Percentiles rank a stretch among this genome's conserved stretches.
Evolutionary conservation across 1,284 basidiomycete species (phyloP).

Genomic region (Lignosus rhinocerotis): DNA sequence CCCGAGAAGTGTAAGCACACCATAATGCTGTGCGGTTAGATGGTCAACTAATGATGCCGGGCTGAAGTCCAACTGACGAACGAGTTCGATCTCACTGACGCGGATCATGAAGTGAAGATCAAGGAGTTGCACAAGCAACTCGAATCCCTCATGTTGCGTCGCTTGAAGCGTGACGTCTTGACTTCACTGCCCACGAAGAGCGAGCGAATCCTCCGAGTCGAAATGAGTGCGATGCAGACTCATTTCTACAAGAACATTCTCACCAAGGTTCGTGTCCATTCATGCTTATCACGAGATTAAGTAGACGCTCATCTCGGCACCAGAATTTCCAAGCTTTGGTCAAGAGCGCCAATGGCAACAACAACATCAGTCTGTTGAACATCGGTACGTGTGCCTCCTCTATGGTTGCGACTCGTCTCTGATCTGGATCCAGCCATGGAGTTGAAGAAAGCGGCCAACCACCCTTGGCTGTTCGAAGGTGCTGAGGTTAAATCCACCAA

Average conservation of each 20-base stretch:
- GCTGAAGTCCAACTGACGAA: constrained; percentile 61
- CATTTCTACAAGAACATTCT: constrained; percentile 99
- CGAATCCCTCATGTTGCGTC: constrained; percentile 92
- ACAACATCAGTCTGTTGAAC: constrained; percentile 91
- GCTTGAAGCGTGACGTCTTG: constrained; percentile 97
- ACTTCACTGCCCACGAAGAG: constrained; percentile 97
- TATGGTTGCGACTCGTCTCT: constrained; percentile 1
- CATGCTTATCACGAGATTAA: neutral
- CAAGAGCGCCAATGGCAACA: constrained; percentile 82
- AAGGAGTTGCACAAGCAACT: constrained; percentile 93
- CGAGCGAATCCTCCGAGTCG: constrained; percentile 95
- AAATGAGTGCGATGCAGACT: constrained; percentile 97
- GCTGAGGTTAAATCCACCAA: constrained; percentile 81
- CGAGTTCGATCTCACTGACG: constrained; percentile 94
- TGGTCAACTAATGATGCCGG: constrained; percentile 8
- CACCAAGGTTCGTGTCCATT: constrained; percentile 67
- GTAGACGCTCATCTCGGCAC: constrained; percentile 9
- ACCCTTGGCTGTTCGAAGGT: constrained; percentile 97
- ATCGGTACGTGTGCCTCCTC: constrained; percentile 58
- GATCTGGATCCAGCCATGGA: constrained; percentile 72
- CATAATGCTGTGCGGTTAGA: neutral
- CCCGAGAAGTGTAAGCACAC: constrained; percentile 87
- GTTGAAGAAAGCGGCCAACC: constrained; percentile 96
- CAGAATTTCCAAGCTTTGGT: constrained; percentile 93
- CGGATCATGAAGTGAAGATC: constrained; percentile 92